Base-by-base conservation (phyloP, 2,329 filamentous ascomycete genomes). In the Onygenales sp. region DNA sequence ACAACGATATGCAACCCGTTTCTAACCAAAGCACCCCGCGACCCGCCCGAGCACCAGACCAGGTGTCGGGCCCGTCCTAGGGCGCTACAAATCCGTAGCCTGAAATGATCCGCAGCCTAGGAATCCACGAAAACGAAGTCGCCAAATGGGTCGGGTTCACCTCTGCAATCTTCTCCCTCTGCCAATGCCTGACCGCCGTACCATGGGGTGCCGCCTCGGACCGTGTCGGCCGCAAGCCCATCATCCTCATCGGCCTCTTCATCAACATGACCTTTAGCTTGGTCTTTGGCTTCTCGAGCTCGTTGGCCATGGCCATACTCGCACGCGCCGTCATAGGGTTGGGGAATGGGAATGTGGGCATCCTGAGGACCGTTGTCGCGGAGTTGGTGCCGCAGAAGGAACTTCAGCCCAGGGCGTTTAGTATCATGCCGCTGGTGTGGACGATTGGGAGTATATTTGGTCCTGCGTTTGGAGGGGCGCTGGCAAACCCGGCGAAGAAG, bases 271-370 rank as follows among this genome's bases (percentile, higher is more conserved):
- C 84, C 0, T 86, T 86, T 42, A 90, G 87, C 60, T 62, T 96
- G 17, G 59, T 89, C 21, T 96, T 91, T 81, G 92, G 93, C 6
- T 83, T 95, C 70, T 89, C 89, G 0, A 86, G 79, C 3, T 88
- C 78, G 58, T 71, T 97, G 8, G 71, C 82, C 3, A 91, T 93
- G 87, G 87, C 91, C 0, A 85, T 98, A 42, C 67, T 77, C 3
- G 80, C 88, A 10, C 82, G 92, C 63, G 86, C 83, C 6, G 73
- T 96, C n/a, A 81, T 88, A 61, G 92, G 93, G 1, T 78, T 85
- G 8, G 84, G 87, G 44, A 96, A 95, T 65, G 93, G 92, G 52
- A 97, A 96, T 65, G 85, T 92, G n/a, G 87, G 93, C 1, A 96
- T 96, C 57, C 85, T 96, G 58, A 76, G 91, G 59, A 95, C 89